Evolutionary conservation across 345 rosid species (phyloP).

Genomic region (Aquilaria sinensis): DNA sequence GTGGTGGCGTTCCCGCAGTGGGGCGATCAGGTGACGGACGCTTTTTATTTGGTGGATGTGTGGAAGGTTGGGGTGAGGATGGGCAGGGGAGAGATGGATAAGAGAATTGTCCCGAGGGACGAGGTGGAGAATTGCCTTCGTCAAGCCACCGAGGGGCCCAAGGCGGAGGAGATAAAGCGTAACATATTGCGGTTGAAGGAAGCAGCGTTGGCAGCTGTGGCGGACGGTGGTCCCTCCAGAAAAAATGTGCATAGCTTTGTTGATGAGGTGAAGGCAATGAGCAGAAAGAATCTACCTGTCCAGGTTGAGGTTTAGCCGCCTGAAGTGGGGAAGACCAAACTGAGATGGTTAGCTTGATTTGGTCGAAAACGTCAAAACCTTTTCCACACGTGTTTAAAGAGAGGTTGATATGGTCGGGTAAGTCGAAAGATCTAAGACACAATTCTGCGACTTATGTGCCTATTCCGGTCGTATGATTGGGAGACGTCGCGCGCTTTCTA

Average conservation of each 20-base stretch:
- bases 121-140: slow-evolving; percentile 59
- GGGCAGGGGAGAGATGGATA: slow-evolving; percentile 59
- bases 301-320: too few relatives aligned
- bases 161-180: slow-evolving; percentile 45
- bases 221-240: slow-evolving; percentile 74
- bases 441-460: too few relatives aligned
- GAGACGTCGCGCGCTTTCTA: too few relatives aligned
- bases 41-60: slow-evolving; percentile 57
- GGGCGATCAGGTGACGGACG: slow-evolving; percentile 85
- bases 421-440: too few relatives aligned
- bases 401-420: too few relatives aligned
- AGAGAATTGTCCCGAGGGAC: slow-evolving; percentile 45
- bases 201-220: slow-evolving; percentile 62
- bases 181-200: slow-evolving; percentile 68
- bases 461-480: too few relatives aligned
- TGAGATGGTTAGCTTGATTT: too few relatives aligned
- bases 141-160: slow-evolving; percentile 46
- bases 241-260: slow-evolving; percentile 56
- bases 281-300: neutral
- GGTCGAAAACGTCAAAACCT: too few relatives aligned
- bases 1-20: slow-evolving; percentile 70
- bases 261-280: slow-evolving; percentile 40
- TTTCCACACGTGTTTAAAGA: too few relatives aligned
- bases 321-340: too few relatives aligned
- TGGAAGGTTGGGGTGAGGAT: slow-evolving; percentile 60